phyloP scores from a whole-genome alignment of 768 basidiomycete species.

The Tricholoma flavovirens region DNA sequence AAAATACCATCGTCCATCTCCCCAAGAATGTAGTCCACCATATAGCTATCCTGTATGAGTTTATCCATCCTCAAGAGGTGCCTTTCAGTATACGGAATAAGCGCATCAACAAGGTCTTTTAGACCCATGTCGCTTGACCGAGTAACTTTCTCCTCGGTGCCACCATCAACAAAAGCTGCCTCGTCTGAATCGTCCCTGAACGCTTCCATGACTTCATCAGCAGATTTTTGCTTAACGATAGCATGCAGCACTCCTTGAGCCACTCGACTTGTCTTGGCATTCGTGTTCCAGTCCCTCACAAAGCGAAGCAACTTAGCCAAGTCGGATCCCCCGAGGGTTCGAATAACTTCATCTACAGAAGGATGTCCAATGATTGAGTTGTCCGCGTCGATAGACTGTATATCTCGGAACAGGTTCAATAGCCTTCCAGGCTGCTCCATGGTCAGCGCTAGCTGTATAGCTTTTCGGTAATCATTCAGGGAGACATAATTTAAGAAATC shows the following conservation, averaged over 20 bases:
- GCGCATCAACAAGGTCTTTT: conserved; percentile 75
- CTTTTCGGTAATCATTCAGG: conserved; percentile 83
- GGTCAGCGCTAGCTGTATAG: conserved; percentile 85
- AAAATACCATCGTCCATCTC: conserved; percentile 86
- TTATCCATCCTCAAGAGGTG: conserved; percentile 83
- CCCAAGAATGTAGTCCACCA: conserved; percentile 82
- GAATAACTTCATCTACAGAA: conserved; percentile 79
- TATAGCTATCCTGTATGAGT: conserved; percentile 91
- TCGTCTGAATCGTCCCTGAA: conserved; percentile 45
- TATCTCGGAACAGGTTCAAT: conserved; percentile 66
- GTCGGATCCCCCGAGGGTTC: conserved; percentile 63
- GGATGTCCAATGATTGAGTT: conserved; percentile 57
- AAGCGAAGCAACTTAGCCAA: conserved; percentile 78
- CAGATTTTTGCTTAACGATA: conserved; percentile 68
- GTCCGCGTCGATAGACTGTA: conserved; percentile 32
- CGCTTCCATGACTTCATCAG: conserved; percentile 67
- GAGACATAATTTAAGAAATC: conserved; percentile 89
- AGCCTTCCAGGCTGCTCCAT: conserved; percentile 93
- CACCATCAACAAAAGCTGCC: conserved; percentile 21
- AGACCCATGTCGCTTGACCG: conserved; percentile 28
- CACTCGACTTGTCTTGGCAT: conserved; percentile 76
- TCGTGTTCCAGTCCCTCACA: conserved; percentile 92
- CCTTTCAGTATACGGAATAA: conserved; percentile 93
- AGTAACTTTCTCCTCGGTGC: conserved; percentile 15
- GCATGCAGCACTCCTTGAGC: conserved; percentile 84